These are phyloP conservation scores for Cyanidiococcus yangmingshanensis DNA, from an alignment of 23 red algal species.

Conservation along the genomic window DNA sequence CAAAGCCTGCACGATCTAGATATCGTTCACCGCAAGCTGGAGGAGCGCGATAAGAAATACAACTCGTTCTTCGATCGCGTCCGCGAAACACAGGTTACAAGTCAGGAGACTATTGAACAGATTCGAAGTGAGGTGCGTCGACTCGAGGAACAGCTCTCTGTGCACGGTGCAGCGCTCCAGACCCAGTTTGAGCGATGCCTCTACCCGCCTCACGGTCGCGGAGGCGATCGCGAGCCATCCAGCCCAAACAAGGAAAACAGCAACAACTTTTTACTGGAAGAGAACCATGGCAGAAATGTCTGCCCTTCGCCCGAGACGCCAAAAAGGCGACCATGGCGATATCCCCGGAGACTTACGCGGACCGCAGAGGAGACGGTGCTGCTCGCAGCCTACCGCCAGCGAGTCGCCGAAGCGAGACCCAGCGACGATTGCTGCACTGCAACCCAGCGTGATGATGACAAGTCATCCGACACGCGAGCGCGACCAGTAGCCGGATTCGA, in stretches of 20 bases:
- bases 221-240: too few species aligned
- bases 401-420: too few species aligned
- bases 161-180: too few species aligned
- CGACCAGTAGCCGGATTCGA: too few species aligned
- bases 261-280: too few species aligned
- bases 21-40: background rate
- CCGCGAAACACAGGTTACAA: background rate
- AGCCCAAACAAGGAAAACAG: too few species aligned
- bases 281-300: too few species aligned
- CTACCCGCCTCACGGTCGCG: too few species aligned
- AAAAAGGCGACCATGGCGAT: background rate
- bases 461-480: too few species aligned
- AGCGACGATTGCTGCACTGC: too few species aligned
- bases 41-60: background rate
- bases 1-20: slow-evolving; percentile 3
- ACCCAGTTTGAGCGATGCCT: too few species aligned
- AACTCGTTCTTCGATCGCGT: background rate
- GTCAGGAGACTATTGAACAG: background rate
- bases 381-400: background rate
- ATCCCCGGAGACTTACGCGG: background rate
- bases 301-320: background rate
- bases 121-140: background rate
- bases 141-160: background rate
- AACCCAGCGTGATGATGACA: too few species aligned
- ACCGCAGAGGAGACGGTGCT: background rate